A percentile compares a stretch with the other conserved stretches of the same genome.
These are phyloP conservation scores for Monilinia laxa DNA, from an alignment of 2,329 filamentous ascomycete species.

Conservation along the genomic window DNA sequence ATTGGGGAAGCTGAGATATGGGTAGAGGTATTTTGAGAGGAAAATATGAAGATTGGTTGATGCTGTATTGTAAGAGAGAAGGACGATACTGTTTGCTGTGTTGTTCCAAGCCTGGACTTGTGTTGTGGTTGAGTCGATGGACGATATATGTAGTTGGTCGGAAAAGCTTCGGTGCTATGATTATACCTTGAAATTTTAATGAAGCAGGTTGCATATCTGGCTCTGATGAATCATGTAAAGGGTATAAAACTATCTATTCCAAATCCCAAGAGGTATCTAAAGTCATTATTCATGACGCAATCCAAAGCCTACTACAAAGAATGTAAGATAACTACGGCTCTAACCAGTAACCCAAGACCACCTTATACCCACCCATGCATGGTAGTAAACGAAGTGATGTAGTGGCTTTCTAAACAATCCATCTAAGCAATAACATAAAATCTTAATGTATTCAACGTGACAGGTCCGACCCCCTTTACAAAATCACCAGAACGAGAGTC, in stretches of 20 bases:
- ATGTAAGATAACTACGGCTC: neutral
- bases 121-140: too few relatives aligned
- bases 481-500: constrained; percentile 9
- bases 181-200: neutral
- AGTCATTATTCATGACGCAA: neutral
- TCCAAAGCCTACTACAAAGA: neutral
- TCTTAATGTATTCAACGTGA: neutral
- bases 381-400: neutral
- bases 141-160: neutral
- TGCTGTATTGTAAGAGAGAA: too few relatives aligned
- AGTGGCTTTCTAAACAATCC: neutral
- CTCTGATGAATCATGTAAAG: neutral
- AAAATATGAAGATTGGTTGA: too few relatives aligned
- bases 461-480: neutral
- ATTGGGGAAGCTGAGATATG: too few relatives aligned
- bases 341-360: neutral
- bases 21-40: too few relatives aligned
- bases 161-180: neutral
- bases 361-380: neutral
- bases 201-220: neutral
- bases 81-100: too few relatives aligned
- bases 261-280: constrained; percentile 7
- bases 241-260: constrained; percentile 5
- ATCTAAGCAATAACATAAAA: neutral
- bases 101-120: too few relatives aligned